Conservation (phyloP, 441 rosid species). For the Biscutella auriculata region DNA sequence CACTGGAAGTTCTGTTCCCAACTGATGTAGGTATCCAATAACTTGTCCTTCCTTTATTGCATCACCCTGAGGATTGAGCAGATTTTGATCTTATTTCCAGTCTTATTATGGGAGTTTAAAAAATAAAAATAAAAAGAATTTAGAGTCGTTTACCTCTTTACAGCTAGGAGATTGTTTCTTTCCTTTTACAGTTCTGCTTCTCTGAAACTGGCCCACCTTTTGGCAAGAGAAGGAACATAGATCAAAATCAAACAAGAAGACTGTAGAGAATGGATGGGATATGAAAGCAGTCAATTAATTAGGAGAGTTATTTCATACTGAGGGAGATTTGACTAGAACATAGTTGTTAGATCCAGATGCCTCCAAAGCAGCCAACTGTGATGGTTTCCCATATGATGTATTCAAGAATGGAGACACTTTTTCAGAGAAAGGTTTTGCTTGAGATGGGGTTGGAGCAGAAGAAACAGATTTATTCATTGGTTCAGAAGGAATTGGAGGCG, state of each 20-base stretch:
- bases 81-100: neutral
- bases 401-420: constrained; percentile 56
- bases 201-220: constrained; percentile 77
- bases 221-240: constrained; percentile 10
- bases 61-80: constrained; percentile 49
- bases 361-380: constrained; percentile 67
- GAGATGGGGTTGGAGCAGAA: constrained; percentile 28
- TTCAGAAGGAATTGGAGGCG: constrained; percentile 59
- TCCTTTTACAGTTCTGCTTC: constrained; percentile 68
- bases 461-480: constrained; percentile 53
- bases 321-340: constrained; percentile 63
- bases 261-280: neutral
- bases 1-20: constrained; percentile 72
- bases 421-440: constrained; percentile 40
- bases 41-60: constrained; percentile 72
- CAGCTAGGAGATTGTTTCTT: constrained; percentile 57
- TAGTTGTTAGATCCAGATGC: constrained; percentile 60
- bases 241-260: neutral
- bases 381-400: constrained; percentile 48
- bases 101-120: neutral
- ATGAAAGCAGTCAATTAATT: neutral
- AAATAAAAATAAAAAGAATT: too few species aligned
- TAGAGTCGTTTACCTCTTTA: constrained; percentile 46
- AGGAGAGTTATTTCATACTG: constrained; percentile 30
- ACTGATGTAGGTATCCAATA: constrained; percentile 74